Evolutionary conservation across 139 green algal species (phyloP).

Genomic region (Gonium pectorale): DNA sequence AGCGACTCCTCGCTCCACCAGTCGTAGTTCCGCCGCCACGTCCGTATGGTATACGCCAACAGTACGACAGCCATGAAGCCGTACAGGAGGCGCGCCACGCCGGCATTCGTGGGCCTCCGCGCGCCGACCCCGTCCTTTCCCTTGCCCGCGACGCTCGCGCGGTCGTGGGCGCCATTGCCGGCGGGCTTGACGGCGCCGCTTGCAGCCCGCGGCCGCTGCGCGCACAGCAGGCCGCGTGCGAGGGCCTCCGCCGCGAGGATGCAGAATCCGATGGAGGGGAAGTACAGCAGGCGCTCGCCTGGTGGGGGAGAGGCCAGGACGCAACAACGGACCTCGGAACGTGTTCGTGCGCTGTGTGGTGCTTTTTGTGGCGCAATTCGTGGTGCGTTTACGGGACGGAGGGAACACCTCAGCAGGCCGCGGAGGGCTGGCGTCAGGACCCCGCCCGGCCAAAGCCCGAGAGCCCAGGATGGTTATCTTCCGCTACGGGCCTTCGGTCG

Average conservation of each 20-base stretch:
- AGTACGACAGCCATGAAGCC: constrained; percentile 57
- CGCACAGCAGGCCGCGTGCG: constrained; percentile 14
- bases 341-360: too few relatives aligned
- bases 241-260: constrained; percentile 69
- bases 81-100: constrained; percentile 34
- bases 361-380: too few relatives aligned
- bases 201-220: neutral
- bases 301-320: neutral
- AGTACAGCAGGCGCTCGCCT: constrained; percentile 84
- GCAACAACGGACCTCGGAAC: too few relatives aligned
- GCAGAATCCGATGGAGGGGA: constrained; percentile 80
- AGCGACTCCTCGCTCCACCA: constrained; percentile 81
- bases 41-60: constrained; percentile 51
- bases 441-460: too few relatives aligned
- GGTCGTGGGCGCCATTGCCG: neutral
- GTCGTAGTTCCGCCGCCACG: constrained; percentile 73
- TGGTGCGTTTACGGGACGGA: too few relatives aligned
- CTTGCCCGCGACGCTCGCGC: neutral
- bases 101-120: neutral
- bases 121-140: neutral
- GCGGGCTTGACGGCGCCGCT: too few relatives aligned
- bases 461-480: too few relatives aligned
- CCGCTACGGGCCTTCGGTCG: too few relatives aligned
- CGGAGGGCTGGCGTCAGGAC: too few relatives aligned
- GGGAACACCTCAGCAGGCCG: too few relatives aligned